Percentiles rank a stretch among this genome's conserved stretches.
Evolutionary conservation across 331 rosid species (phyloP).

Genomic region (Acacia concinna): DNA sequence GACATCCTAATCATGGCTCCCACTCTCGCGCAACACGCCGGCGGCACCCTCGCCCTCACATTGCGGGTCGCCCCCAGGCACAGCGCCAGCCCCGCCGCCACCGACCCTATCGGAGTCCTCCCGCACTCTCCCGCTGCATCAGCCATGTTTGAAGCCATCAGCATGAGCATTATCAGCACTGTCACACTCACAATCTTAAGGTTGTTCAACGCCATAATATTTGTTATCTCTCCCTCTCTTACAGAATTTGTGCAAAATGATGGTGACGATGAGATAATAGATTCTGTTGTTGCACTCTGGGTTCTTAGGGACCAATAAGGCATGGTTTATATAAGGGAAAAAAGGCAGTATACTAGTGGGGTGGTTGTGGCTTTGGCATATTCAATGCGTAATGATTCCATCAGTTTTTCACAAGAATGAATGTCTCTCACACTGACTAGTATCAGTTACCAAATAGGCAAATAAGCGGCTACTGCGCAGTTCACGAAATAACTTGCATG

Average conservation of each 20-base stretch:
- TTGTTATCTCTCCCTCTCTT: neutral
- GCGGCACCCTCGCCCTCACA: slow-evolving; percentile 56
- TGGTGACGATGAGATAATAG: neutral
- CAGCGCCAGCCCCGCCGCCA: slow-evolving; percentile 75
- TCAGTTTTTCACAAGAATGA: no score
- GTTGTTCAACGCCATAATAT: slow-evolving; percentile 32
- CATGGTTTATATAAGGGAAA: slow-evolving; percentile 32
- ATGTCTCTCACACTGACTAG: neutral
- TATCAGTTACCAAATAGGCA: neutral
- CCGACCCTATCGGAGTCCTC: slow-evolving; percentile 69
- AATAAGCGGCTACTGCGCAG: neutral
- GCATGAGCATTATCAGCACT: slow-evolving; percentile 38
- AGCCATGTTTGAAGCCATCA: slow-evolving; percentile 42
- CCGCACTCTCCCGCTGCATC: slow-evolving; percentile 84
- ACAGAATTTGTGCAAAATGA: neutral
- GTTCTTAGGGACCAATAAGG: neutral
- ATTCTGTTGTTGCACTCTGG: slow-evolving; percentile 20
- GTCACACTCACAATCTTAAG: slow-evolving; percentile 36
- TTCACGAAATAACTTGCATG: neutral
- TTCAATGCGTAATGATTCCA: slow-evolving; percentile 54
- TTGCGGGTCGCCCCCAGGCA: slow-evolving; percentile 62
- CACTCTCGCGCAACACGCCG: slow-evolving; percentile 68
- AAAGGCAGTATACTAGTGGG: slow-evolving; percentile 56
- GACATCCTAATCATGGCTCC: slow-evolving; percentile 57
- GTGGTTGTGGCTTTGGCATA: slow-evolving; percentile 61